Conservation (phyloP, 371 early-diverging fungal genomes). For the Rhizomucor pusillus region DNA sequence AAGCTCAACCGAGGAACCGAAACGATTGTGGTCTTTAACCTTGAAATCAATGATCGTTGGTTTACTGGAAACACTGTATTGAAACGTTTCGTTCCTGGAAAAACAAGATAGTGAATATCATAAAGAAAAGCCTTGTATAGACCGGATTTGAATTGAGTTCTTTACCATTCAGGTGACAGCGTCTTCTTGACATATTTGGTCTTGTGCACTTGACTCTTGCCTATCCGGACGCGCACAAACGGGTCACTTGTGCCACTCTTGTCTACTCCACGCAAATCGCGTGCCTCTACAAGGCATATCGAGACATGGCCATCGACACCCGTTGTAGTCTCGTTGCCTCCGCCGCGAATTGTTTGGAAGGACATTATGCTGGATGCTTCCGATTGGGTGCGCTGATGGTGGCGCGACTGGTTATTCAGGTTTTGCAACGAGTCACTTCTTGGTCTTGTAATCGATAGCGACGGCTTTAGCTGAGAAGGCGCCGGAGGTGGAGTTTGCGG, state of each 20-base stretch:
- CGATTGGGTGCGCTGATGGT: slow-evolving; percentile 1
- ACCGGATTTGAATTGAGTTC: not conserved
- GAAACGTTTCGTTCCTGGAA: slow-evolving; percentile 39
- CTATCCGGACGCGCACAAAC: slow-evolving; percentile 52
- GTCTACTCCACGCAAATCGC: slow-evolving; percentile 64
- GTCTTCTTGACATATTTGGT: slow-evolving; percentile 79
- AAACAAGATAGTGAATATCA: slow-evolving; percentile 1
- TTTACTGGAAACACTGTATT: slow-evolving; percentile 25
- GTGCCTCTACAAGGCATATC: slow-evolving; percentile 55
- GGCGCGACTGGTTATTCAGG: not conserved
- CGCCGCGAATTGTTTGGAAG: slow-evolving; percentile 1
- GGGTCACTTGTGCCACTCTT: slow-evolving; percentile 63
- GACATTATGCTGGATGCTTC: slow-evolving; percentile 7
- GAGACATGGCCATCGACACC: slow-evolving; percentile 42
- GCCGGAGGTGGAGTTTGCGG: not conserved
- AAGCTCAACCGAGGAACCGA: slow-evolving; percentile 62
- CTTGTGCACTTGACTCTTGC: slow-evolving; percentile 62
- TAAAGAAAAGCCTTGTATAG: not conserved
- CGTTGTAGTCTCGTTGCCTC: slow-evolving; percentile 15
- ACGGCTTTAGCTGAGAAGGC: not conserved
- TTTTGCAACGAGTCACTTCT: not conserved
- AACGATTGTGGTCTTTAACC: slow-evolving; percentile 67
- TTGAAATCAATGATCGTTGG: slow-evolving; percentile 52
- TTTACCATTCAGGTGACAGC: slow-evolving; percentile 67
- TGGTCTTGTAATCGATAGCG: not conserved